These are phyloP conservation scores for Musa troglodytarum DNA, from an alignment of 176 grass and related monocot genomes.

Conservation along the genomic window DNA sequence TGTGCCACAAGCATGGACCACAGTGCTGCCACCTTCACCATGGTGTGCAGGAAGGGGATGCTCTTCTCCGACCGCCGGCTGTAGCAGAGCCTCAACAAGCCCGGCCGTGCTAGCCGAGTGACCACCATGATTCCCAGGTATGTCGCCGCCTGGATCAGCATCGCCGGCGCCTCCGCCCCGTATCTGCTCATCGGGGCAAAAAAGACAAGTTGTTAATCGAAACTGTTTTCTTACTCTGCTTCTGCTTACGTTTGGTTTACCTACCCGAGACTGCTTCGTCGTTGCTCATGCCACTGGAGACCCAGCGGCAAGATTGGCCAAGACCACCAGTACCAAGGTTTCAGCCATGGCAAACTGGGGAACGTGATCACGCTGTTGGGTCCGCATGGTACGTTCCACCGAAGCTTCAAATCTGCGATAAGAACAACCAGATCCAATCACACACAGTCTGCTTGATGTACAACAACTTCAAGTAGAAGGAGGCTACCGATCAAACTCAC, in stretches of 20 bases:
- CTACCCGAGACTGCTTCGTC: constrained; percentile 79
- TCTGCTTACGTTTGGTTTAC: constrained; percentile 19
- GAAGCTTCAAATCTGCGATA: constrained; percentile 67
- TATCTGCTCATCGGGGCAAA: constrained; percentile 37
- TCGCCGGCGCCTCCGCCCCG: constrained; percentile 59
- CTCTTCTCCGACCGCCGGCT: constrained; percentile 60
- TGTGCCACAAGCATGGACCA: constrained; percentile 50
- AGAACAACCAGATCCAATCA: not conserved
- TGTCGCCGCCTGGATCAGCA: constrained; percentile 50
- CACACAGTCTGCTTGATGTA: not conserved
- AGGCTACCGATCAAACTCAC: constrained; percentile 33
- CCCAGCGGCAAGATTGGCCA: constrained; percentile 88
- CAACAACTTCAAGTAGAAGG: not conserved
- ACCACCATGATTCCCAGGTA: constrained; percentile 52
- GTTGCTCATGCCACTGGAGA: constrained; percentile 83
- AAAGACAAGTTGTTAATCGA: not conserved
- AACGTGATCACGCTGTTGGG: constrained; percentile 94
- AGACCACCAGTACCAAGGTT: constrained; percentile 99
- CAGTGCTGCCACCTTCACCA: constrained; percentile 52
- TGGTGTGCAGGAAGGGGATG: constrained; percentile 36
- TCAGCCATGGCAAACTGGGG: constrained; percentile 85
- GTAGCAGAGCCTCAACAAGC: constrained; percentile 64
- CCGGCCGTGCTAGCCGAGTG: constrained; percentile 49
- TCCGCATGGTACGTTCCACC: constrained; percentile 79
- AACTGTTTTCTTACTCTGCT: not conserved